Evolutionary conservation across 164 flowering plant genomes (phyloP).

Genomic region (Chimonanthus praecox): DNA sequence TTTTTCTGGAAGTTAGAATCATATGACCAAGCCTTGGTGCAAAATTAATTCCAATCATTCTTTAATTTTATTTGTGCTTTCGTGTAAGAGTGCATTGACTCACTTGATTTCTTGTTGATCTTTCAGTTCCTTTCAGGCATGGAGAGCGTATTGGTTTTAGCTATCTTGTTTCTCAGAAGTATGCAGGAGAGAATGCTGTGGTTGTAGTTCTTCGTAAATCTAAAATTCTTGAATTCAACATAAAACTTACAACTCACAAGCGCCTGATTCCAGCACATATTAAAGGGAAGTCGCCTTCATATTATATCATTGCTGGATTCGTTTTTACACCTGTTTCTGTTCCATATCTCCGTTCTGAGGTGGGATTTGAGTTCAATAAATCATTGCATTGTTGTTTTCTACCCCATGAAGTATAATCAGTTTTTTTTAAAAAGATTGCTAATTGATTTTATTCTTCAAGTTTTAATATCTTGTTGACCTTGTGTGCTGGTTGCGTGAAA

Average conservation of each 20-base stretch:
- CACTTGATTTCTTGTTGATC: conserved; percentile 11
- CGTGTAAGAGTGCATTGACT: not conserved
- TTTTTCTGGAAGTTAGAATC: too few species aligned
- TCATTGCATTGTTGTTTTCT: not conserved
- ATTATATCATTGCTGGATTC: conserved; percentile 84
- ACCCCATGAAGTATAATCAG: not conserved
- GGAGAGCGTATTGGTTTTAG: conserved; percentile 98
- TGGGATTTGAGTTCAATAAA: conserved; percentile 13
- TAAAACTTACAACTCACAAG: conserved; percentile 55
- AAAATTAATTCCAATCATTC: too few species aligned
- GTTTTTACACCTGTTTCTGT: conserved; percentile 76
- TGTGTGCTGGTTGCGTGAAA: not conserved
- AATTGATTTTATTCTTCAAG: too few species aligned
- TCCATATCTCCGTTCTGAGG: conserved; percentile 93
- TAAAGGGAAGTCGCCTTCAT: conserved; percentile 80
- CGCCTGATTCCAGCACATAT: conserved; percentile 72
- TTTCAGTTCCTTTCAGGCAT: conserved; percentile 90
- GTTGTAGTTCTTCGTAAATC: conserved; percentile 72
- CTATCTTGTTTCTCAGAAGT: conserved; percentile 91
- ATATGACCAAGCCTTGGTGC: too few species aligned
- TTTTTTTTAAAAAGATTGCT: too few species aligned
- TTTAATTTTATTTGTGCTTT: too few species aligned
- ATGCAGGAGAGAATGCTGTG: conserved; percentile 70
- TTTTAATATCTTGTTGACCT: not conserved
- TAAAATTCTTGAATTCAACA: conserved; percentile 40